phyloP scores from a whole-genome alignment of 1,284 basidiomycete species.

The Malassezia yamatoensis region DNA sequence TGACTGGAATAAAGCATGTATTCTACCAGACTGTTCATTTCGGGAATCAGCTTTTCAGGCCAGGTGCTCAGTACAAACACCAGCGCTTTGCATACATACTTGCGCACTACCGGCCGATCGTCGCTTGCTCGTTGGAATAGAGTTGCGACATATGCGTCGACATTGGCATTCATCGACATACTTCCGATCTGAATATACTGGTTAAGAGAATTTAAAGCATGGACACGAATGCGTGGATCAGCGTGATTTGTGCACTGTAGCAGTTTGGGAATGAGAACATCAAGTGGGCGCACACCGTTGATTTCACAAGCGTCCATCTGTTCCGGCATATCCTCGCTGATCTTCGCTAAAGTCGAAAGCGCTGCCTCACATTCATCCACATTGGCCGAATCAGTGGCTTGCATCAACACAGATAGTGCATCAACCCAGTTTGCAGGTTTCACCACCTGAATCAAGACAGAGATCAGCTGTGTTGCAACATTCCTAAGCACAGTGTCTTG shows the following conservation, averaged over 20 bases:
- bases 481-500: conserved; percentile 42
- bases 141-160: conserved; percentile 82
- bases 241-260: conserved; percentile 63
- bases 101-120: conserved; percentile 79
- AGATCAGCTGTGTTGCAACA: conserved; percentile 44
- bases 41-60: conserved; percentile 91
- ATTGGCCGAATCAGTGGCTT: conserved; percentile 34
- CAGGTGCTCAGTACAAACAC: conserved; percentile 82
- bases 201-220: conserved; percentile 84
- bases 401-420: conserved; percentile 36
- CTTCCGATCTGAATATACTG: conserved; percentile 67
- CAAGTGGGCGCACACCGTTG: conserved; percentile 52
- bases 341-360: conserved; percentile 86
- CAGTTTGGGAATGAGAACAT: conserved; percentile 67
- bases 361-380: conserved; percentile 55
- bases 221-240: conserved; percentile 73
- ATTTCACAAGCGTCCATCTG: conserved; percentile 82
- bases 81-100: conserved; percentile 90
- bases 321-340: conserved; percentile 91
- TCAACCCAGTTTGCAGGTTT: conserved; percentile 41
- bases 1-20: conserved; percentile 98
- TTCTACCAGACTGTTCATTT: conserved; percentile 88
- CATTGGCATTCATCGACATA: conserved; percentile 70
- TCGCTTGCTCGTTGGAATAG: conserved; percentile 92
- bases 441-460: conserved; percentile 42